Evolutionary conservation across 805 yeast genomes (phyloP), one percentile per base, ranked within the genome.

Genomic region (Schizosaccharomyces japonicus): DNA sequence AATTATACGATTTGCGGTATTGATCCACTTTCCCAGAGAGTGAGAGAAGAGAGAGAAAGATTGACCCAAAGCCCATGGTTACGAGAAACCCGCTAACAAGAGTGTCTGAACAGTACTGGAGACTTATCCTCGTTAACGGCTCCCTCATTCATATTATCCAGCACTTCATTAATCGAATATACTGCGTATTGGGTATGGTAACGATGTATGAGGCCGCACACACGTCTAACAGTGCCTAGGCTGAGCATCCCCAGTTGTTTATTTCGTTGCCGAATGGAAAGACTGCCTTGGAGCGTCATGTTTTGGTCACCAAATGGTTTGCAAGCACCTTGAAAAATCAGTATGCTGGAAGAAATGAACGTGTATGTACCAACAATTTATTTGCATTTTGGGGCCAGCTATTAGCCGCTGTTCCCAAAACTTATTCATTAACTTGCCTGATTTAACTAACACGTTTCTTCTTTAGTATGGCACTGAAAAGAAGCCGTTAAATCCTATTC

Each of bases 401-500:
- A 8, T 29, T 13, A 8, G 7, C 13, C 32, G 11, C 13, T 29
- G 32, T 29, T 7, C 11, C 13, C 7, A 8, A 7, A 29, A 8
- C 13, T 29, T 29, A 8, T 29, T 8, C 13, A 29, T 13, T 29
- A 29, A 29, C 32, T 8, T 29, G 11, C 13, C 32, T 29, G 32
- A 8, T 29, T 29, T 13, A 32, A 32, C 8, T 5, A 11, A 32
- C n/a, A 30, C 11, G 4, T 30, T 30, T 6, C 33, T 4, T n/a
- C 5, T 32, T 13, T 19, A 36, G 42, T 72, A 80, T 71, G 96
- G 96, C n/a, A 70, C 82, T 39, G 98, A 90, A 64, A 90, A 90
- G 72, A 90, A 90, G 64, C 96, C 98, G 6, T 67, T 90, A n/a
- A 90, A 90, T 60, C 98, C 98, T 42, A 87, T 90, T 58, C 66